These are phyloP conservation scores for Potentilla sterilis DNA, from an alignment of 306 rosid genomes.

Conservation along the genomic window DNA sequence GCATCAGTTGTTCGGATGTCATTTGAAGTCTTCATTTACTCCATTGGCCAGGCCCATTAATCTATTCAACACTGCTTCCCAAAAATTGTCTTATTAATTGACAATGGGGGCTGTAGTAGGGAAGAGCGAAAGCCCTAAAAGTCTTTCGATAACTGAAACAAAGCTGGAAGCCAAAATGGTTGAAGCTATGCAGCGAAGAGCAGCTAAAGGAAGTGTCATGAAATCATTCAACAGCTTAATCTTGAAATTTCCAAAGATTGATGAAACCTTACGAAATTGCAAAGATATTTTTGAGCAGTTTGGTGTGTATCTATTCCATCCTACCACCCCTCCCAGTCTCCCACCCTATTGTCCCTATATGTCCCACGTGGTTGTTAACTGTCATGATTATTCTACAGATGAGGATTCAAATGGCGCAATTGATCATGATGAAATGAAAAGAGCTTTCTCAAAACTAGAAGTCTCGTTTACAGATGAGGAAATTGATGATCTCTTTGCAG, in stretches of 20 bases:
- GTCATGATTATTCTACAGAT: constrained; percentile 43
- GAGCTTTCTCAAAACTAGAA: constrained; percentile 67
- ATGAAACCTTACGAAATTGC: constrained; percentile 82
- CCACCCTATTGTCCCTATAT: neutral
- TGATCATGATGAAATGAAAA: constrained; percentile 72
- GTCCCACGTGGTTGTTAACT: neutral
- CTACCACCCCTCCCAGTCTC: neutral
- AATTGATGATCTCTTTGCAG: constrained; percentile 68
- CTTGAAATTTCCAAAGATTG: constrained; percentile 91
- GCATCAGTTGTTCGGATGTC: neutral
- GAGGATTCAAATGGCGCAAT: constrained; percentile 86
- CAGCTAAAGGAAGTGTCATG: constrained; percentile 55
- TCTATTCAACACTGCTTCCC: constrained; percentile 24
- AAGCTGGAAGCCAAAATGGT: constrained; percentile 82
- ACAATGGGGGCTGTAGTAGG: constrained; percentile 70
- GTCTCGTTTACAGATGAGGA: constrained; percentile 70
- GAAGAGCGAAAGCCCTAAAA: constrained; percentile 42
- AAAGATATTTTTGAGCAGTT: constrained; percentile 68
- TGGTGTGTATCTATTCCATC: constrained; percentile 50
- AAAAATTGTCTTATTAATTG: constrained; percentile 23
- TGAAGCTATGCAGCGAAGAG: constrained; percentile 69
- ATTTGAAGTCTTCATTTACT: constrained; percentile 1
- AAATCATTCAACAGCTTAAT: constrained; percentile 79
- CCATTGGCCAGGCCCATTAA: constrained; percentile 22
- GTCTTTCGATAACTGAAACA: constrained; percentile 44